Evolutionary conservation across 2,329 filamentous ascomycete species (phyloP).

Genomic region (Cylindrodendrum hubeiense): DNA sequence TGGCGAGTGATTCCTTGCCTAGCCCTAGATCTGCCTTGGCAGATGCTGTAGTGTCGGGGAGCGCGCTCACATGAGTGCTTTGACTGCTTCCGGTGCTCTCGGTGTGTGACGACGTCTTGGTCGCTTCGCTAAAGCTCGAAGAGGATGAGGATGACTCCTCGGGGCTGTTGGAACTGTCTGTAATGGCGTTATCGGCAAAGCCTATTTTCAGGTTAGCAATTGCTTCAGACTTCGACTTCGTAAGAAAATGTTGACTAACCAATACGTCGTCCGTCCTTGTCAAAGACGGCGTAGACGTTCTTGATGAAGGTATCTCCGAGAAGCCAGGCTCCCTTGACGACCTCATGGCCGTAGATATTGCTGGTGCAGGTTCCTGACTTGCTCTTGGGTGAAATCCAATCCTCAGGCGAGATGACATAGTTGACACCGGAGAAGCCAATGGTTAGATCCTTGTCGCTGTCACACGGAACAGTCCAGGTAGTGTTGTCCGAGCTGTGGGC

Average conservation of each 20-base stretch:
- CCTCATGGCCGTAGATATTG: slow-evolving; percentile 79
- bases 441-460: slow-evolving; percentile 69
- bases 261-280: slow-evolving; percentile 75
- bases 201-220: slow-evolving; percentile 33
- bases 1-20: slow-evolving; percentile 40
- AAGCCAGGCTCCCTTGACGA: slow-evolving; percentile 79
- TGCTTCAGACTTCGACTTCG: not conserved
- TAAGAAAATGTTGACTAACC: slow-evolving; percentile 57
- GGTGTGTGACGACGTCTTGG: slow-evolving; percentile 25
- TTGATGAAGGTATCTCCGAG: slow-evolving; percentile 88
- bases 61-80: slow-evolving; percentile 30
- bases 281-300: slow-evolving; percentile 90
- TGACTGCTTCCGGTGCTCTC: slow-evolving; percentile 28
- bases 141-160: slow-evolving; percentile 17
- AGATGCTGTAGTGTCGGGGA: slow-evolving; percentile 29
- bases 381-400: slow-evolving; percentile 72
- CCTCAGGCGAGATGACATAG: slow-evolving; percentile 76
- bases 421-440: slow-evolving; percentile 76
- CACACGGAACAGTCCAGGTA: slow-evolving; percentile 80
- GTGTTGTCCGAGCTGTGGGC: slow-evolving; percentile 68
- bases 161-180: slow-evolving; percentile 17
- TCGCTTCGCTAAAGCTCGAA: slow-evolving; percentile 22
- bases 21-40: slow-evolving; percentile 36
- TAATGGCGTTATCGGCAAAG: slow-evolving; percentile 37
- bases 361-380: slow-evolving; percentile 69